These are phyloP conservation scores for Salvia rosmarinus DNA, from an alignment of 257 asterid genomes.

Conservation along the genomic window DNA sequence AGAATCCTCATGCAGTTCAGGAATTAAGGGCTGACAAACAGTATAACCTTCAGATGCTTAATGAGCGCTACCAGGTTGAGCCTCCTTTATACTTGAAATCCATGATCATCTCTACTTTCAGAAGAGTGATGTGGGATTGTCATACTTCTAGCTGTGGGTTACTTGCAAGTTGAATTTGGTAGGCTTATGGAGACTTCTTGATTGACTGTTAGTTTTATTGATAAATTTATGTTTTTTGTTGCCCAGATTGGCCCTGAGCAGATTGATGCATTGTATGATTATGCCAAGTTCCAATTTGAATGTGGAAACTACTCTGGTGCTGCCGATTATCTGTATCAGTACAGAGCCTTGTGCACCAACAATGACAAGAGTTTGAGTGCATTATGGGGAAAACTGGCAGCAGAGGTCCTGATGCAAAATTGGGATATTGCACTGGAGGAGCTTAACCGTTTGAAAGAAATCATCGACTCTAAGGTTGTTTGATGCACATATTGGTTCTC, in stretches of 20 bases:
- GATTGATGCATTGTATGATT: slow-evolving; percentile 89
- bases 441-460: slow-evolving; percentile 93
- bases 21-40: slow-evolving; percentile 94
- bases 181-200: slow-evolving; percentile 16
- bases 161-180: slow-evolving; percentile 2
- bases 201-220: slow-evolving; percentile 16
- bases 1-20: slow-evolving; percentile 84
- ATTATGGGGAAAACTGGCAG: slow-evolving; percentile 96
- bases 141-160: neutral
- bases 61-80: slow-evolving; percentile 86
- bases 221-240: slow-evolving; percentile 5
- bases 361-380: slow-evolving; percentile 92
- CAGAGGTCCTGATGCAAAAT: slow-evolving; percentile 96
- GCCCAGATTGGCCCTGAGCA: slow-evolving; percentile 91
- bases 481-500: neutral
- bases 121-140: neutral
- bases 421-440: slow-evolving; percentile 96
- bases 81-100: neutral
- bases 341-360: slow-evolving; percentile 74
- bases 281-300: slow-evolving; percentile 95
- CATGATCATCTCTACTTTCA: neutral
- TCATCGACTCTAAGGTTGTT: slow-evolving; percentile 83
- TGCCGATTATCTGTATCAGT: slow-evolving; percentile 93
- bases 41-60: slow-evolving; percentile 88
- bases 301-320: slow-evolving; percentile 99